Conservation (phyloP, 192 early-diverging fungal species). For the Coemansia erecta region DNA sequence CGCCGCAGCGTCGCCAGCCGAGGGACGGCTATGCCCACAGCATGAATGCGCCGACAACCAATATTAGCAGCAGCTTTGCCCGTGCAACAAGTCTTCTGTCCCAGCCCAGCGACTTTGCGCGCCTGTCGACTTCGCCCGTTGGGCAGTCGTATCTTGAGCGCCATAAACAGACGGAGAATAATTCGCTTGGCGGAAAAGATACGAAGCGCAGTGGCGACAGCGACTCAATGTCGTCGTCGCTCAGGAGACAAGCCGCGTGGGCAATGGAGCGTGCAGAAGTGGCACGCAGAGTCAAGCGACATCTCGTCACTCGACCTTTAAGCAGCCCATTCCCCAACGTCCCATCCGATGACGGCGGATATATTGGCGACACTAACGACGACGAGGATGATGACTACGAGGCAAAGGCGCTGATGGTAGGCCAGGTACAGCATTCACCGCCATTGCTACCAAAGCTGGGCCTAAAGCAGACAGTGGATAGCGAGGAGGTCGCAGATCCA, state of each 20-base stretch:
- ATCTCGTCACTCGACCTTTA: constrained; percentile 63
- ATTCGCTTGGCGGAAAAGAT: not conserved
- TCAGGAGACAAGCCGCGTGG: constrained; percentile 7
- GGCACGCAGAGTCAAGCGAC: constrained; percentile 66
- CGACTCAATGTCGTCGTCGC: constrained; percentile 23
- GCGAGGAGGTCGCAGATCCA: constrained; percentile 38
- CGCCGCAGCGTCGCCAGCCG: constrained; percentile 2
- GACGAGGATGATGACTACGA: constrained; percentile 29
- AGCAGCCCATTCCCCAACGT: constrained; percentile 14
- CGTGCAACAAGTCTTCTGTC: constrained; percentile 7
- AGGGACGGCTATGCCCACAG: constrained; percentile 4
- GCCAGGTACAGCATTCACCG: constrained; percentile 4
- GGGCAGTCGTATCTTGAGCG: constrained; percentile 19
- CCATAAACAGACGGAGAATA: constrained; percentile 7
- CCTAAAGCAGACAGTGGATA: not conserved
- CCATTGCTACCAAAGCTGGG: too few species aligned
- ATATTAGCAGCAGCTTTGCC: constrained; percentile 7
- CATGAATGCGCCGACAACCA: not conserved
- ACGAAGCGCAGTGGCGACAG: constrained; percentile 14
- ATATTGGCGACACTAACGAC: constrained; percentile 43
- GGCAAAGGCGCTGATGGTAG: constrained; percentile 24
- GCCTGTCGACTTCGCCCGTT: constrained; percentile 3
- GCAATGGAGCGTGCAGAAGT: constrained; percentile 49
- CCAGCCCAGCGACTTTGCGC: constrained; percentile 17
- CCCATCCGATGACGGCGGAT: constrained; percentile 36